Percentiles rank a stretch among this genome's conserved stretches.
Evolutionary conservation across 768 basidiomycete species (phyloP).

Genomic region (Podaxis sp.): DNA sequence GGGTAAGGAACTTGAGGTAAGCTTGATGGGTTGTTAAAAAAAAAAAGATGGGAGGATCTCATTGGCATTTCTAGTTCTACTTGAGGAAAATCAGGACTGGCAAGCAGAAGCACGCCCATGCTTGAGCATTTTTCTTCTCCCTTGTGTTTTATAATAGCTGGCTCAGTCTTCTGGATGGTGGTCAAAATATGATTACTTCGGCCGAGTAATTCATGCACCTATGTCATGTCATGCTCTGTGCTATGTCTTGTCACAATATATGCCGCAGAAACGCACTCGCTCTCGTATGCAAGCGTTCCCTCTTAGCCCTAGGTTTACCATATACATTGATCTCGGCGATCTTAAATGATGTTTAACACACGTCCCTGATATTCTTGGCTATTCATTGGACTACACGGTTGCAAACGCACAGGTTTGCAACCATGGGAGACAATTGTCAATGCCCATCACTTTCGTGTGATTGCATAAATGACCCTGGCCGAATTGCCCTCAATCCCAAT

Average conservation of each 20-base stretch:
- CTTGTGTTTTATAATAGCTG: slow-evolving; percentile 14
- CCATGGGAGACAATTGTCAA: no score
- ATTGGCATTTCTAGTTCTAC: slow-evolving; percentile 67
- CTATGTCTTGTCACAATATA: slow-evolving; percentile 12
- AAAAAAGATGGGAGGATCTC: background rate
- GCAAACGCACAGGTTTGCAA: no score
- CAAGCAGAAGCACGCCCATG: slow-evolving; percentile 90
- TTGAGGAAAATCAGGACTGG: slow-evolving; percentile 88
- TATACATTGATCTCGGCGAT: background rate
- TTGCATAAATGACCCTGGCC: no score
- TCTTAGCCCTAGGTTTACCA: background rate
- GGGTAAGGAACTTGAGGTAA: slow-evolving; percentile 96
- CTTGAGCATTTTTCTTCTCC: slow-evolving; percentile 25
- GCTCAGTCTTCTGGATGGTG: slow-evolving; percentile 19
- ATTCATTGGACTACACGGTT: no score
- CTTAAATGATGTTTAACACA: background rate
- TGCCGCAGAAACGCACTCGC: background rate
- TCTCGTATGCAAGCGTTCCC: background rate
- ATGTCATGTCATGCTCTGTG: slow-evolving; percentile 6
- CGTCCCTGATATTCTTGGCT: no score
- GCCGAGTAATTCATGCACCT: background rate
- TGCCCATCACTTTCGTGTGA: no score
- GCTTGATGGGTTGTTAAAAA: slow-evolving; percentile 17
- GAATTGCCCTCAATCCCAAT: no score
- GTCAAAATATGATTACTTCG: slow-evolving; percentile 16